A percentile compares a stretch with the other conserved stretches of the same genome.
phyloP scores from a whole-genome alignment of 345 rosid genomes.

The Boechera divaricarpa region DNA sequence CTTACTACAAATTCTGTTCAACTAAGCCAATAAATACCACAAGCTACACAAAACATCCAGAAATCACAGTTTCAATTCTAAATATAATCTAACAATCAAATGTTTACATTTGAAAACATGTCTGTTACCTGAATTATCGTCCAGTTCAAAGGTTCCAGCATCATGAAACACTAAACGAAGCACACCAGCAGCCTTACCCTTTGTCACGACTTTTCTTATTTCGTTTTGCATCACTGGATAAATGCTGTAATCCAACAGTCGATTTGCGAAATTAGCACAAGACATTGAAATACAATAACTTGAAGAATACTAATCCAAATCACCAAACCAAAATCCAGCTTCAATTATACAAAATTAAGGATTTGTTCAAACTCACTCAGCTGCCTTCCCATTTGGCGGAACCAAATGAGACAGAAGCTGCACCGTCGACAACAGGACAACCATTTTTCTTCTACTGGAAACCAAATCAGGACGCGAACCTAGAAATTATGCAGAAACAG shows the following conservation, averaged over 20 bases:
- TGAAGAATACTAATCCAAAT: background rate
- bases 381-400: constrained; percentile 50
- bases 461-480: constrained; percentile 36
- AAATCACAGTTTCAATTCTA: background rate
- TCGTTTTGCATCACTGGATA: constrained; percentile 55
- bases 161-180: constrained; percentile 98
- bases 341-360: background rate
- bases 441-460: constrained; percentile 55
- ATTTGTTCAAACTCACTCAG: constrained; percentile 54
- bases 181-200: constrained; percentile 92
- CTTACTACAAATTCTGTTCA: background rate
- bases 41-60: background rate
- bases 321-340: background rate
- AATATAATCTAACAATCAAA: background rate
- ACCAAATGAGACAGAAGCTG: constrained; percentile 56
- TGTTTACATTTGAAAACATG: background rate
- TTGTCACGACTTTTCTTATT: constrained; percentile 71
- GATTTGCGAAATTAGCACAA: constrained; percentile 3
- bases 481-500: constrained; percentile 2
- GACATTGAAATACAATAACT: background rate
- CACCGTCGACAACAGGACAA: constrained; percentile 51
- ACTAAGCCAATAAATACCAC: constrained; percentile 12
- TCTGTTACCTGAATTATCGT: constrained; percentile 55
- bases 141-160: constrained; percentile 85
- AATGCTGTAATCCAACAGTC: constrained; percentile 23